Percentiles rank a stretch among this genome's conserved stretches.
Conservation (phyloP, 805 yeast genomes). For the Yamadazyma takamatsuzukensis region DNA sequence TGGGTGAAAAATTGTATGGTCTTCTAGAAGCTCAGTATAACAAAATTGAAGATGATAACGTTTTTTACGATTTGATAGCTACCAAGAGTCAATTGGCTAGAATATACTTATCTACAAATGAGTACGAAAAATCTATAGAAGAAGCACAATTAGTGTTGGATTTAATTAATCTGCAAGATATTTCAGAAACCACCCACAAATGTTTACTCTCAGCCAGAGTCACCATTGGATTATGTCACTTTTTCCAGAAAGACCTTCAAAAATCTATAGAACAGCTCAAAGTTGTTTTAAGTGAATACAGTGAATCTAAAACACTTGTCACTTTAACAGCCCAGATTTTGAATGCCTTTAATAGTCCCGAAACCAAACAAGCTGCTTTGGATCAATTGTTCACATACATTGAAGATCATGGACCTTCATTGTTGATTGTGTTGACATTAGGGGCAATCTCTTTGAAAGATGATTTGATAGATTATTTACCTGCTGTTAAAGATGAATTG, state of each 20-base stretch:
- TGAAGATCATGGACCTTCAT: constrained; percentile 45
- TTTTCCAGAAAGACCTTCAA: constrained; percentile 60
- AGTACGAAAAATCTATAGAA: constrained; percentile 59
- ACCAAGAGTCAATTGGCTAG: constrained; percentile 74
- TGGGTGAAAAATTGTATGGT: constrained; percentile 44
- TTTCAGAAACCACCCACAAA: constrained; percentile 7
- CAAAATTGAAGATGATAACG: constrained; percentile 43
- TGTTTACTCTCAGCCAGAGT: constrained; percentile 55
- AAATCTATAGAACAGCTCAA: constrained; percentile 66
- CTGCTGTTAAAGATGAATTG: constrained; percentile 67
- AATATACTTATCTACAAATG: constrained; percentile 55
- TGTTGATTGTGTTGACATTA: constrained; percentile 64
- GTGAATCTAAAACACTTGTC: constrained; percentile 63
- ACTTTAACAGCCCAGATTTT: constrained; percentile 75
- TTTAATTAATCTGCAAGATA: constrained; percentile 39
- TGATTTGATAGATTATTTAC: constrained; percentile 53
- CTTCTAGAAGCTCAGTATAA: constrained; percentile 58
- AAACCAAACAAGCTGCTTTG: constrained; percentile 75
- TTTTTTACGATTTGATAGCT: constrained; percentile 48
- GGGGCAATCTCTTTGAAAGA: constrained; percentile 78
- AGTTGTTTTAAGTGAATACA: constrained; percentile 49
- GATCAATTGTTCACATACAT: constrained; percentile 75
- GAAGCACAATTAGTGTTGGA: constrained; percentile 55
- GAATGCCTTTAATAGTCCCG: constrained; percentile 71
- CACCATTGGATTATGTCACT: constrained; percentile 68